A percentile compares a stretch with the other conserved stretches of the same genome.
Evolutionary conservation across 495 filamentous ascomycete species (phyloP).

Genomic region (Platismatia glauca): DNA sequence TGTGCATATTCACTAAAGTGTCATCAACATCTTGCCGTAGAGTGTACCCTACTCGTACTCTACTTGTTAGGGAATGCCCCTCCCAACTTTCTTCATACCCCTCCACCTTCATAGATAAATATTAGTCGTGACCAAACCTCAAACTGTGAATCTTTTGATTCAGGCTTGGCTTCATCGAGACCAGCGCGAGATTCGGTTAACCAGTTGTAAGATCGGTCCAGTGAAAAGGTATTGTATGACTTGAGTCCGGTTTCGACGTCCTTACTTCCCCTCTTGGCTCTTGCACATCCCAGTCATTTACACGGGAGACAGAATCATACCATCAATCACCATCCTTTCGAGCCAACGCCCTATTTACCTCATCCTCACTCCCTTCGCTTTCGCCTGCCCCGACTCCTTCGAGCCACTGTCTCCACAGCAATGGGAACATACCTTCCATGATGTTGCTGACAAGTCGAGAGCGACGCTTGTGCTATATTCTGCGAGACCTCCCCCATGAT

Average conservation of each 20-base stretch:
- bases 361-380: background rate
- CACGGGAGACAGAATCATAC: background rate
- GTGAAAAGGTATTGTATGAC: no score
- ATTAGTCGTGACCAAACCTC: no score
- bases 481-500: conserved; percentile 60
- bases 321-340: background rate
- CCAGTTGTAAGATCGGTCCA: no score
- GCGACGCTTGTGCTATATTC: conserved; percentile 63
- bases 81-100: no score
- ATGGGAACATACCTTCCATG: background rate
- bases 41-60: background rate
- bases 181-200: no score
- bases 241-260: background rate
- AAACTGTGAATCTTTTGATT: background rate
- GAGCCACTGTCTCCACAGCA: background rate
- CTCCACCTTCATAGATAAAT: no score
- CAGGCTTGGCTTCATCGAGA: background rate
- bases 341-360: background rate
- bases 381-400: background rate
- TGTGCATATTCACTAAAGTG: background rate
- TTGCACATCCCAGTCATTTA: background rate
- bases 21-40: background rate
- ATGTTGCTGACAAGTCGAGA: conserved; percentile 36
- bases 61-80: background rate
- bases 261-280: background rate